These are phyloP conservation scores for Vigna reflexopilosa DNA, from an alignment of 306 rosid species.

Conservation along the genomic window DNA sequence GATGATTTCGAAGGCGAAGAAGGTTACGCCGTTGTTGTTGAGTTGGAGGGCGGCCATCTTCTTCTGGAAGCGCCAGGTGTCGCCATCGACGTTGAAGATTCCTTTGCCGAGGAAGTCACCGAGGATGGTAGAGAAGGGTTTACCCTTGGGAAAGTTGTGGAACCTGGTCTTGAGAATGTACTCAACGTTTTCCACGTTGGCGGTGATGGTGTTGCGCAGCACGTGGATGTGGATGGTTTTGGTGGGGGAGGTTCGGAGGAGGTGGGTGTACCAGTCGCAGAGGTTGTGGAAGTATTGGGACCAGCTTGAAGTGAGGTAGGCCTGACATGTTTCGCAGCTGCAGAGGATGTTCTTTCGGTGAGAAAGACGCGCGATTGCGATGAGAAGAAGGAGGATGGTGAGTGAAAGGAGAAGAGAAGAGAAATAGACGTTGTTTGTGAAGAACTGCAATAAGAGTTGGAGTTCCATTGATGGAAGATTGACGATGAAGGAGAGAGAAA, in stretches of 20 bases:
- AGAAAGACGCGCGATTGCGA: not conserved
- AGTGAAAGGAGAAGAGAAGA: constrained; percentile 23
- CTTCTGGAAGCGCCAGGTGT: constrained; percentile 73
- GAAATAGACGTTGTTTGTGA: not conserved
- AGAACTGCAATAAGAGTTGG: constrained; percentile 37
- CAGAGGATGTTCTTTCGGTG: constrained; percentile 49
- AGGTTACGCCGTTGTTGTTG: constrained; percentile 50
- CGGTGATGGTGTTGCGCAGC: constrained; percentile 70
- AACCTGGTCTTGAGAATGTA: constrained; percentile 83
- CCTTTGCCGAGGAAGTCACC: constrained; percentile 84
- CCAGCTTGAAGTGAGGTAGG: constrained; percentile 73
- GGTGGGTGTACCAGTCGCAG: constrained; percentile 82
- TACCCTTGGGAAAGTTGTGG: constrained; percentile 83
- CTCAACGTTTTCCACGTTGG: constrained; percentile 74
- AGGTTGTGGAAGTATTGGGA: constrained; percentile 65
- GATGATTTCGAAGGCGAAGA: constrained; percentile 66
- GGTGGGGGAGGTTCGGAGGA: constrained; percentile 59
- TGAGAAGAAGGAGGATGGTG: not conserved
- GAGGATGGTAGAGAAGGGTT: constrained; percentile 66
- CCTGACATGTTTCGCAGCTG: constrained; percentile 67
- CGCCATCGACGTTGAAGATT: constrained; percentile 92
- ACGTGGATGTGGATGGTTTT: constrained; percentile 84
- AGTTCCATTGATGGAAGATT: constrained; percentile 44
- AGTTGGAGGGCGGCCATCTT: constrained; percentile 74
- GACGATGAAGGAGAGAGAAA: not conserved